Conservation (phyloP, 2,329 filamentous ascomycete genomes). For the Colletotrichum noveboracense region DNA sequence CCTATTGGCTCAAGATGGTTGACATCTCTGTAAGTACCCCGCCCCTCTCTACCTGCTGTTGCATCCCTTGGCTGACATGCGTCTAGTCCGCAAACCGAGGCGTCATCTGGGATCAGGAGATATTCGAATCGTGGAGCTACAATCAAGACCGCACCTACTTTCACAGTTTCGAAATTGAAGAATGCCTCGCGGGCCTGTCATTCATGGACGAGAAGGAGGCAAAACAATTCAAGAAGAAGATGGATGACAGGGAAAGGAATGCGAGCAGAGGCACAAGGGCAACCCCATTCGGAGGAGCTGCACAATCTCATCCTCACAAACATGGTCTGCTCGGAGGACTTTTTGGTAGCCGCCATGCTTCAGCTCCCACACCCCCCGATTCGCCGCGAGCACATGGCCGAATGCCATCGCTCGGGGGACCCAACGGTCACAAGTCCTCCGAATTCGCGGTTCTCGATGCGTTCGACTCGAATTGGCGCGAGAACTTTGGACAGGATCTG, state of each 20-base stretch:
- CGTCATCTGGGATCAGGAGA: slow-evolving; percentile 96
- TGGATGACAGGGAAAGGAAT: slow-evolving; percentile 95
- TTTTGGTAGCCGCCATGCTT: slow-evolving; percentile 65
- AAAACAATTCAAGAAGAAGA: slow-evolving; percentile 95
- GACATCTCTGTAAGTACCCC: slow-evolving; percentile 81
- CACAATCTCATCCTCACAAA: slow-evolving; percentile 44
- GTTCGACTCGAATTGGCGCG: slow-evolving; percentile 69
- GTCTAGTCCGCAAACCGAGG: slow-evolving; percentile 75
- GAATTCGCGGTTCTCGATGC: slow-evolving; percentile 68
- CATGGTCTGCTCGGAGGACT: slow-evolving; percentile 63
- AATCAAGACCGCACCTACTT: slow-evolving; percentile 98
- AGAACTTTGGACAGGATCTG: slow-evolving; percentile 69
- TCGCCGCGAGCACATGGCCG: slow-evolving; percentile 51
- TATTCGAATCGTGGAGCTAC: slow-evolving; percentile 93
- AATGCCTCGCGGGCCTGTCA: slow-evolving; percentile 87
- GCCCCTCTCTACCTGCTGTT: slow-evolving; percentile 10
- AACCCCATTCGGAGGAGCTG: slow-evolving; percentile 72
- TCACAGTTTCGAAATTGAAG: slow-evolving; percentile 94
- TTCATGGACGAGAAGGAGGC: slow-evolving; percentile 98
- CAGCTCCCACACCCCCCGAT: slow-evolving; percentile 62
- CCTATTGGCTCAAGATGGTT: slow-evolving; percentile 97
- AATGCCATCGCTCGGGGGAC: slow-evolving; percentile 48
- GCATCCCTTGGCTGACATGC: slow-evolving; percentile 21
- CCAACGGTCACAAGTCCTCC: slow-evolving; percentile 53
- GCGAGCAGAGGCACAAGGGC: slow-evolving; percentile 85